phyloP scores from a whole-genome alignment of 148 eudicot genomes.

The Limonium bicolor region DNA sequence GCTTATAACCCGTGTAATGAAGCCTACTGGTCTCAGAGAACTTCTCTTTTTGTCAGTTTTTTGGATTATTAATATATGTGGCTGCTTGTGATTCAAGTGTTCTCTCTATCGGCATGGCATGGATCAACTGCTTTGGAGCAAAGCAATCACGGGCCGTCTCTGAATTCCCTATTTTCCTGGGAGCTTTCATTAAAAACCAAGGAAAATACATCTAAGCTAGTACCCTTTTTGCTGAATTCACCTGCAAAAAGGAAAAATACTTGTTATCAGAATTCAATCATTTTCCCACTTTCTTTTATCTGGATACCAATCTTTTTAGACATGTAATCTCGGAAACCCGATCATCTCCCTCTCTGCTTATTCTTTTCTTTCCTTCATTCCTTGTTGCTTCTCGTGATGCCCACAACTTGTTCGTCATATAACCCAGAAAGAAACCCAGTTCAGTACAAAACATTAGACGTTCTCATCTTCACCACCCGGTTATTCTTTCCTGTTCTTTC shows the following conservation, averaged over 20 bases:
- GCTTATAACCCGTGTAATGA: no score
- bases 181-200: conserved; percentile 13
- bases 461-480: no score
- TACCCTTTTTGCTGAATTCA: conserved; percentile 7
- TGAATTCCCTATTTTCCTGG: conserved; percentile 31
- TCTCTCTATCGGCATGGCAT: neutral
- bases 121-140: conserved; percentile 18
- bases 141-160: conserved; percentile 50
- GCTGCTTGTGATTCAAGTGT: conserved; percentile 5
- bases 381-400: neutral
- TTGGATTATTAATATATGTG: no score
- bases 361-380: neutral
- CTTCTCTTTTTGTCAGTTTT: no score
- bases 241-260: neutral
- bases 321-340: conserved; percentile 8
- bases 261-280: neutral
- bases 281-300: conserved; percentile 3
- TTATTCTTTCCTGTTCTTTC: neutral
- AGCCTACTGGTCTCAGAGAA: no score
- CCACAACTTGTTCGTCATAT: neutral
- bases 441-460: no score
- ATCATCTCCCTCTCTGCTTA: neutral
- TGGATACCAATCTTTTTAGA: conserved; percentile 12
- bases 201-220: conserved; percentile 12
- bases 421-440: no score